Evolutionary conservation across 768 basidiomycete genomes (phyloP).

Genomic region (Pleurotus tuoliensis): DNA sequence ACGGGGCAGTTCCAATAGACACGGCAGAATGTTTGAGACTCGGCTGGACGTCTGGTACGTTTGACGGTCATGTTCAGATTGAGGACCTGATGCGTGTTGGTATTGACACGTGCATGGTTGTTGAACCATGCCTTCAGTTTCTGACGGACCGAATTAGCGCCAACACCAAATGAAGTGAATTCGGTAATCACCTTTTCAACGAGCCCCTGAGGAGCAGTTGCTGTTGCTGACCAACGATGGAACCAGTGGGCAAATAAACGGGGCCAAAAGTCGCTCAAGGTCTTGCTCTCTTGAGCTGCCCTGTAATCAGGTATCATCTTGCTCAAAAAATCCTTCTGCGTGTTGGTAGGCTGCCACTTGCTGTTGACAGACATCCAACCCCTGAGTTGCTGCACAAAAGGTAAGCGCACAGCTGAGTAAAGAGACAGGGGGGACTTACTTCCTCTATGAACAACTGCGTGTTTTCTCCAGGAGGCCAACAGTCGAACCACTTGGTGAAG

Average conservation of each 20-base stretch:
- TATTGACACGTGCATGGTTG: not conserved
- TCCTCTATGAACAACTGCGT: too few relatives aligned
- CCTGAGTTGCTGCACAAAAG: too few relatives aligned
- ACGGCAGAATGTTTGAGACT: not conserved
- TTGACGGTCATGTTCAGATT: not conserved
- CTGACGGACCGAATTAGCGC: not conserved
- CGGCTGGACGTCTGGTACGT: not conserved
- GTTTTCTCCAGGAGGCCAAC: too few relatives aligned
- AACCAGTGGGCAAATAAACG: not conserved
- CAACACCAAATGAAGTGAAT: too few relatives aligned
- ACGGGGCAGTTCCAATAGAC: not conserved
- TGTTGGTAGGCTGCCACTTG: too few relatives aligned
- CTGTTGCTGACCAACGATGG: not conserved
- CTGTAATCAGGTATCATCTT: too few relatives aligned
- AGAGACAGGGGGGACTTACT: too few relatives aligned
- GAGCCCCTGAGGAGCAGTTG: not conserved
- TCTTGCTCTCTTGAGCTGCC: too few relatives aligned
- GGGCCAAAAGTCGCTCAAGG: not conserved
- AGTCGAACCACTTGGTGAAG: too few relatives aligned
- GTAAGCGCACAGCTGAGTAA: too few relatives aligned
- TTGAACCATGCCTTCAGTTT: not conserved
- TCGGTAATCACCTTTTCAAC: not conserved
- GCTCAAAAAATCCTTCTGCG: too few relatives aligned
- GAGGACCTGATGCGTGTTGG: not conserved
- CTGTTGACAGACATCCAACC: too few relatives aligned